These are phyloP conservation scores for Miscanthus lutarioriparius DNA, from an alignment of 176 grass and related monocot species.

Conservation along the genomic window DNA sequence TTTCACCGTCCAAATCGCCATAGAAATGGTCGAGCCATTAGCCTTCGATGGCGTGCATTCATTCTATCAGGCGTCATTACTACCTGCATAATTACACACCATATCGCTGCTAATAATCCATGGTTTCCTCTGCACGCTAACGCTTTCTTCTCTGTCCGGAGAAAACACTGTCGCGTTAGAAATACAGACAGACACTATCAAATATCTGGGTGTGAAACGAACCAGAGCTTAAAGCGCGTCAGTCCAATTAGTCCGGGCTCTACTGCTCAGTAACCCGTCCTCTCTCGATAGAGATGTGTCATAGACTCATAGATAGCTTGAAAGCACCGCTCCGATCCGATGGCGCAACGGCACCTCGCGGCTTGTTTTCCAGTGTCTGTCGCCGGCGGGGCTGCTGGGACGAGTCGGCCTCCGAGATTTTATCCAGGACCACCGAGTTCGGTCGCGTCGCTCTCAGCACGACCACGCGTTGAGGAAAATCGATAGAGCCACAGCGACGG, in stretches of 20 bases:
- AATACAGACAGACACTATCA: not conserved
- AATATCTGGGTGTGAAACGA: conserved; percentile 42
- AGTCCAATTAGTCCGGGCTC: not conserved
- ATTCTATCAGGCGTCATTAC: not conserved
- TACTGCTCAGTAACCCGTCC: not conserved
- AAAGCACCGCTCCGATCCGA: not conserved
- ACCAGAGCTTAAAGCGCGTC: not conserved
- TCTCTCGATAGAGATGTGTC: not conserved
- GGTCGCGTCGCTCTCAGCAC: not conserved
- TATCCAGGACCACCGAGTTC: not conserved
- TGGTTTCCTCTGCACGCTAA: not conserved
- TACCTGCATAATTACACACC: not conserved
- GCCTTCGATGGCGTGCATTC: not conserved
- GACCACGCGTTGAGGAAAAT: not conserved
- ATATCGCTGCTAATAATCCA: not conserved
- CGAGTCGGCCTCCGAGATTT: not conserved
- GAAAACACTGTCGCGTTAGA: not conserved
- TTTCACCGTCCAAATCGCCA: not conserved
- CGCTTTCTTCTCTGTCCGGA: not conserved
- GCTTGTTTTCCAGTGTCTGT: not conserved
- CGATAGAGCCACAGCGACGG: not conserved
- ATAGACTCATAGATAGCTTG: not conserved
- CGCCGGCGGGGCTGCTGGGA: conserved; percentile 1
- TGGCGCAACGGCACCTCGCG: not conserved
- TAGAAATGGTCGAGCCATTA: not conserved